Base-by-base conservation (phyloP, 2,329 filamentous ascomycete genomes). In the Penicillium sp. region DNA sequence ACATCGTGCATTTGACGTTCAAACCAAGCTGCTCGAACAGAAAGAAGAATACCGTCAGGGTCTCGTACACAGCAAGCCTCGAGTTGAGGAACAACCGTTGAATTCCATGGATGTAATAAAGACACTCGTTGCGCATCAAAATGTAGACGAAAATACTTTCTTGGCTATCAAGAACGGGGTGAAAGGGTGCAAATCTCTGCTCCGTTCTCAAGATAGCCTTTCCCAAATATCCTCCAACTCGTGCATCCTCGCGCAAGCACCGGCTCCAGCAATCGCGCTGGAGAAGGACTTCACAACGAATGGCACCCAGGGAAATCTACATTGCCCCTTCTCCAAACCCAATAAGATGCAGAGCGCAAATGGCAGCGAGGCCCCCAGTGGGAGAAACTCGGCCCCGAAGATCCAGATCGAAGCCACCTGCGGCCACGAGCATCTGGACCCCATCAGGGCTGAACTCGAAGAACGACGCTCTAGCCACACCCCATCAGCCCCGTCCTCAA, bases 231-330 rank as follows among this genome's bases (percentile, higher is more conserved):
- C 65, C 67, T 72, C 66, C 20, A 75, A 73, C 64, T 71, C 69
- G 34, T 78, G 76, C 58, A 66, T 73, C 50, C 69, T 76, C 47
- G 72, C 72, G 43, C 69, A 69, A 49, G 69, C 71, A 69, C 85
- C 85, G 18, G 83, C 85, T 59, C 79, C 84, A 71, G 86, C 85
- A 51, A 86, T 83, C 48, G 81, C 85, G 37, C 77, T 96, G 69
- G 92, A 96, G 76, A 89, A 89, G 76, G 92, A 97, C 74, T 97
- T 96, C 67, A 97, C 92, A 18, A 89, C 92, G 34, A 81, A 87
- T 70, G 92, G 92, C 58, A 90, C 86, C 68, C 90, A 89, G 66
- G 90, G 92, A 65, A 84, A 83, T 61, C 78, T 97, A 50, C 84
- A 85, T 63, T 97, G 92, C 75, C 92, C 92, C 0, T 96, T 96